Evolutionary conservation across 371 early-diverging fungal species (phyloP), one percentile per base, ranked within the genome.

Genomic region (Syncephalastrum monosporum): DNA sequence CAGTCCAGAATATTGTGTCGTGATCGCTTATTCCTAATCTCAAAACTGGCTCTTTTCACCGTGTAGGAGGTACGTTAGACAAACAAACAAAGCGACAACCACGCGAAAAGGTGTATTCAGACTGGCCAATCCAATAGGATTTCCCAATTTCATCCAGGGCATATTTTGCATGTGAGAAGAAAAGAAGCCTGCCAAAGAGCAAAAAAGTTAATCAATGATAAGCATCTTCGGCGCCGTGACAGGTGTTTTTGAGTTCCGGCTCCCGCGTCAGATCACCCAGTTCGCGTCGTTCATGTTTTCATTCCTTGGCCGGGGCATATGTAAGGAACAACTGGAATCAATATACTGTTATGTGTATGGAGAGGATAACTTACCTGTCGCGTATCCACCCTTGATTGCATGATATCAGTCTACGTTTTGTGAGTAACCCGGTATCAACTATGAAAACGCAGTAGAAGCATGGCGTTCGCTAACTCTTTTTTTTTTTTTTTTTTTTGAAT

Each of bases 271-370:
- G 16, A 46, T 62, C 14, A 42, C 62, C 2, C 56, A 62, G 42
- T 52, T 45, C 16, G 62, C 62, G 21, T 57, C 62, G 5, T 62
- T 62, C 38, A 62, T 62, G 62, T 57, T 62, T 47, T 51, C 56
- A 0, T 62, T 62, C 47, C 52, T 62, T 19, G 57, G 62, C n/a
- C 50, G 62, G 1, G 62, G 57, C 14, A 55, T 62, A 17, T 62
- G 56, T 62, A 47, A 56, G 61, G 55, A 23, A 7, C 5, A 50
- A 8, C 19, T 15, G 16, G 49, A 51, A 10, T 44, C 6, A 12
- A 33, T 8, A 12, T 4, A 27, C 4, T 27, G 15, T 46, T 23
- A 3, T 46, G 15, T 23, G 38, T 5, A 10, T 33, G 12, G 38
- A 12, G 8, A 33, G 10, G 2, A 33, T 6, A 15, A 16, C 19